A percentile compares a stretch with the other conserved stretches of the same genome.
Conservation (phyloP, 148 eudicot species). For the Cornus kousa region DNA sequence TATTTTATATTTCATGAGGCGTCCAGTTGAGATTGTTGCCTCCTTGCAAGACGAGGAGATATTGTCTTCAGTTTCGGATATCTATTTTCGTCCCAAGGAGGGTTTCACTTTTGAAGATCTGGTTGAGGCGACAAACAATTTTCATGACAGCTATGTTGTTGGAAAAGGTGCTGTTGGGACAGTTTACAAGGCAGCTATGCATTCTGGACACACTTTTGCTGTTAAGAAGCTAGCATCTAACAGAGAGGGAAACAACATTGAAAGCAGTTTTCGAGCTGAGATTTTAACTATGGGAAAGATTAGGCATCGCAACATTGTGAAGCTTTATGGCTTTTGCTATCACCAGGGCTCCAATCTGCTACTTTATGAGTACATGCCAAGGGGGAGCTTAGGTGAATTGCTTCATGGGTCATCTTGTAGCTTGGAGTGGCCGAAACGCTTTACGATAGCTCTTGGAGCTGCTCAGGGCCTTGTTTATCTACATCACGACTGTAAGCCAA, state of each 20-base stretch:
- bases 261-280: conserved; percentile 88
- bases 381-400: conserved; percentile 91
- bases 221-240: conserved; percentile 85
- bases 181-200: conserved; percentile 86
- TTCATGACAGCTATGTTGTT: conserved; percentile 60
- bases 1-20: conserved; percentile 58
- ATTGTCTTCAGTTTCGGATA: conserved; percentile 63
- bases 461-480: conserved; percentile 92
- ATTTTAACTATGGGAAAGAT: conserved; percentile 88
- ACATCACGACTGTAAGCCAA: conserved; percentile 95
- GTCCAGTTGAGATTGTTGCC: conserved; percentile 52
- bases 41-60: conserved; percentile 44
- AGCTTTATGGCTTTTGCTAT: conserved; percentile 85
- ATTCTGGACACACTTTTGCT: conserved; percentile 62
- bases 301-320: conserved; percentile 94
- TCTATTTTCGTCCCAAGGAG: conserved; percentile 91
- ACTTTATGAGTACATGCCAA: conserved; percentile 86
- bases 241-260: conserved; percentile 85
- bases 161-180: conserved; percentile 93
- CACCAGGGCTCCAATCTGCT: conserved; percentile 87
- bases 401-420: conserved; percentile 61
- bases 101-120: conserved; percentile 89
- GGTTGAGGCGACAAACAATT: conserved; percentile 75
- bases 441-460: conserved; percentile 79
- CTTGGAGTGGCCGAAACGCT: conserved; percentile 86